Percentiles rank a stretch among this genome's conserved stretches.
Conservation (phyloP, 768 basidiomycete genomes). For the Mycena polygramma region DNA sequence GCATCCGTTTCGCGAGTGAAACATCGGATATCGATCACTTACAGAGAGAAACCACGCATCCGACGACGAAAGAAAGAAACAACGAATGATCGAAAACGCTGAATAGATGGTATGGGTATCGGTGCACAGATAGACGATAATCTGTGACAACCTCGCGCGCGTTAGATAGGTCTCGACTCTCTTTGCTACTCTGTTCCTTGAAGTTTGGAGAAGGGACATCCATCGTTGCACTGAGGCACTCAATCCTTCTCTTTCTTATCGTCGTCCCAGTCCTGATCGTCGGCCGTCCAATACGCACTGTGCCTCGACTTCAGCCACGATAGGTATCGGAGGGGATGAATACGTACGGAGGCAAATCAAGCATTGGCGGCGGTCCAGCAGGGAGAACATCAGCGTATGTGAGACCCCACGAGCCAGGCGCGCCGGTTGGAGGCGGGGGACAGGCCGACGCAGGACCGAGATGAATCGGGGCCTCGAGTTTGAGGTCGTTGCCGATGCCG, state of each 20-base stretch:
- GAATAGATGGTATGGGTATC: too few species aligned
- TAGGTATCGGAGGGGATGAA: too few species aligned
- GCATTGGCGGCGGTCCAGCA: constrained; percentile 21
- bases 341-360: constrained; percentile 25
- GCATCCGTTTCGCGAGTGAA: too few species aligned
- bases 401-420: constrained; percentile 12
- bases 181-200: too few species aligned
- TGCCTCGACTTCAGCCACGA: not conserved
- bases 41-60: too few species aligned
- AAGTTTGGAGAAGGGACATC: too few species aligned
- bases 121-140: too few species aligned
- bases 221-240: not conserved
- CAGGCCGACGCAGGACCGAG: constrained; percentile 9
- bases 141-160: too few species aligned
- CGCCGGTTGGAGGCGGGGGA: constrained; percentile 12
- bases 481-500: constrained; percentile 20
- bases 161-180: too few species aligned
- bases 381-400: constrained; percentile 22
- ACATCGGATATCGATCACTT: too few species aligned
- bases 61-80: too few species aligned
- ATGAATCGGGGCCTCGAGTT: constrained; percentile 3
- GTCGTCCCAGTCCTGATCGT: constrained; percentile 16
- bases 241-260: constrained; percentile 2
- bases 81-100: too few species aligned
- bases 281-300: constrained; percentile 24